phyloP scores from a whole-genome alignment of 2,329 filamentous ascomycete species.

The Rutstroemia sp. region DNA sequence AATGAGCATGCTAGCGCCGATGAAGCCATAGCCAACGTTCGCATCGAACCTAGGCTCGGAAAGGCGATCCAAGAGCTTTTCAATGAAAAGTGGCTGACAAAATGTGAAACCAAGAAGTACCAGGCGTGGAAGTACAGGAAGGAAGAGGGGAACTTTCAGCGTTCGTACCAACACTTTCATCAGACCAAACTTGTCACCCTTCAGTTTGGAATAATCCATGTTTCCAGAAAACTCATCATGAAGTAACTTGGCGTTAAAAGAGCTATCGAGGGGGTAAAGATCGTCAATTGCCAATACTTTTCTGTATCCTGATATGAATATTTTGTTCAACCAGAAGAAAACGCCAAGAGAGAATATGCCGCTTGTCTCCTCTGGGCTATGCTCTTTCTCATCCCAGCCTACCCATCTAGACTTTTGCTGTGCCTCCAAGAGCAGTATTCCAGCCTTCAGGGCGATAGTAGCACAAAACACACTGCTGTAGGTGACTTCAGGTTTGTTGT shows the following conservation, averaged over 20 bases:
- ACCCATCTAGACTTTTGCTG: slow-evolving; percentile 11
- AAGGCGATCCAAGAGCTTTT: slow-evolving; percentile 15
- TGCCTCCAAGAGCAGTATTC: slow-evolving; percentile 14
- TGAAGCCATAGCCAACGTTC: slow-evolving; percentile 18
- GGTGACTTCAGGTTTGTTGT: slow-evolving; percentile 11
- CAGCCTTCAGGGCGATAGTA: slow-evolving; percentile 6
- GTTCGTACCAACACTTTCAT: slow-evolving; percentile 19
- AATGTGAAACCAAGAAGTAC: slow-evolving; percentile 17
- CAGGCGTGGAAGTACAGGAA: slow-evolving; percentile 13
- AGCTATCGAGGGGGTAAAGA: slow-evolving; percentile 19
- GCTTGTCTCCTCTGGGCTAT: slow-evolving; percentile 24
- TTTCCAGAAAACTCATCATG: slow-evolving; percentile 8
- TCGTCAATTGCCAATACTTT: slow-evolving; percentile 24
- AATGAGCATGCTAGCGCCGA: slow-evolving; percentile 14
- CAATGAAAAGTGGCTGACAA: slow-evolving; percentile 16
- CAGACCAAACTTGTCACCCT: slow-evolving; percentile 12
- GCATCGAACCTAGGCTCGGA: slow-evolving; percentile 10
- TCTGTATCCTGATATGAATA: slow-evolving; percentile 27
- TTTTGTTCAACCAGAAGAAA: slow-evolving; percentile 30
- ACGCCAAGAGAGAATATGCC: slow-evolving; percentile 28
- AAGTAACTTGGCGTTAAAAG: slow-evolving; percentile 8
- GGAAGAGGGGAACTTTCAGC: slow-evolving; percentile 4
- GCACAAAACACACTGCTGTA: slow-evolving; percentile 14
- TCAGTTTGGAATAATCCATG: slow-evolving; percentile 10
- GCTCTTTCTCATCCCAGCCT: not conserved